Evolutionary conservation across 805 yeast species (phyloP), one percentile per base, ranked within the genome.

Genomic region (Brettanomyces anomalus): DNA sequence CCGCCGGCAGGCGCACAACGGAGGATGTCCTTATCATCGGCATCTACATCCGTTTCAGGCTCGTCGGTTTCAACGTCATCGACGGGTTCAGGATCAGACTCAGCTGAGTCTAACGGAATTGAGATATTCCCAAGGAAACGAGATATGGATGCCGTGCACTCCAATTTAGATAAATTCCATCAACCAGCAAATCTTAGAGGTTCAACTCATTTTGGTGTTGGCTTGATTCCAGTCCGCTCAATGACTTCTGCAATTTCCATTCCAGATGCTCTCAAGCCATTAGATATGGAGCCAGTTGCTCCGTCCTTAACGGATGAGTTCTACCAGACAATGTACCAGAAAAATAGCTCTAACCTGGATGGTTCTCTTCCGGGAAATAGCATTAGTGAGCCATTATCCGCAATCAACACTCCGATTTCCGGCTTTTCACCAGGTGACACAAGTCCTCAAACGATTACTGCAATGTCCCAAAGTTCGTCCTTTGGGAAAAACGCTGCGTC

Each of bases 201-300:
- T 24, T 24, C 28, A 11, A 24, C 28, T 11, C 28, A 24, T 11
- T 24, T 11, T 24, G 28, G 28, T 2, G 28, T 24, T 24, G 28
- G 28, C 28, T 24, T 24, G 28, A 24, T 24, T 24, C 28, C 28
- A 24, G 28, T 24, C 18, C 18, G 34, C n/a, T 36, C 51, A 2
- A 26, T 51, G 43, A 40, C 51, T n/a, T 54, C 59, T 6, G 57
- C 54, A 6, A 52, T 53, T 5, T 55, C 61, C 3, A 46, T 55
- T 34, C 58, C 61, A 2, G 59, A 54, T 13, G 48, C 45, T 20
- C 41, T 56, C 36, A 48, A 42, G 31, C 50, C 52, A 13, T 28
- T 49, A 10, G 55, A 52, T 15, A 43, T 54, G 54, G 57, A 54
- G 16, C 50, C 55, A 1, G 43, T 51, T 13, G 42, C 50, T 3